Conservation (phyloP, 116 monocot genomes). For the Zostera marina region DNA sequence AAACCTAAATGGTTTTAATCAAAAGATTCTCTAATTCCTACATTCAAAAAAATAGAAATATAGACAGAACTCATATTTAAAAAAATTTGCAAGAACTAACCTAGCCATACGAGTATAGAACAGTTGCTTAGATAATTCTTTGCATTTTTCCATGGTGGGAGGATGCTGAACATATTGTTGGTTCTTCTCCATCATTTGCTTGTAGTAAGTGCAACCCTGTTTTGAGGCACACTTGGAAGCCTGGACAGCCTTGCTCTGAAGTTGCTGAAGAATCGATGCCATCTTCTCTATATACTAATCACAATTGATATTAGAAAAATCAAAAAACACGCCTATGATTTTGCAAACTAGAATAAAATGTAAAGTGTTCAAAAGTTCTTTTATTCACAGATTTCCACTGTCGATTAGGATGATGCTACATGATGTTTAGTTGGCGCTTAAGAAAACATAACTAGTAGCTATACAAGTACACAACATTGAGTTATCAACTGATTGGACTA, state of each 20-base stretch:
- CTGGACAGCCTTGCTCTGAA: constrained; percentile 28
- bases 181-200: constrained; percentile 56
- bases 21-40: no score
- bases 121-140: constrained; percentile 62
- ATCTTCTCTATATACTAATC: constrained; percentile 13
- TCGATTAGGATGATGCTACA: no score
- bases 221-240: constrained; percentile 36
- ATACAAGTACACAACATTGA: no score
- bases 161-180: constrained; percentile 44
- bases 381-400: no score
- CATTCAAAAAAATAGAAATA: no score
- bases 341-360: no score
- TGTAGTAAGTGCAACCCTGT: constrained; percentile 42
- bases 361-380: no score
- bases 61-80: neutral
- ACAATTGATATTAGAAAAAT: neutral
- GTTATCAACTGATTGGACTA: no score
- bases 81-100: constrained; percentile 9
- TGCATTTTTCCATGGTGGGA: constrained; percentile 49
- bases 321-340: neutral
- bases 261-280: constrained; percentile 38
- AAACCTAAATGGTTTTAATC: no score
- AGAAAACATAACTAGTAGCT: no score
- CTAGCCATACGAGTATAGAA: constrained; percentile 67
- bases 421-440: no score